phyloP scores from a whole-genome alignment of 2,329 filamentous ascomycete genomes.

The Diaporthe citriasiana region DNA sequence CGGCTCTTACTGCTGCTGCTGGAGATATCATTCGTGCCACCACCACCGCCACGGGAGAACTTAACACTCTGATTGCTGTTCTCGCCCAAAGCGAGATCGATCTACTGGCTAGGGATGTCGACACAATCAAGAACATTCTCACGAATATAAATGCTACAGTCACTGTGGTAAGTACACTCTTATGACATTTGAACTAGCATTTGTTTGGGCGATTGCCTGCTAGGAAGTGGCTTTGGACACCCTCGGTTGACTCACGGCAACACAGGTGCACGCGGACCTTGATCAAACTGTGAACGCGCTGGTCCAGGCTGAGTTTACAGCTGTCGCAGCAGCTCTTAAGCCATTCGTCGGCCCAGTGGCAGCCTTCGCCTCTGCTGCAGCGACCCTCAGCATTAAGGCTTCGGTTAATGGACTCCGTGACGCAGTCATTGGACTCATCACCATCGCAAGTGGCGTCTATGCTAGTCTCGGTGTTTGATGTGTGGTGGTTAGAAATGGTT shows the following conservation, averaged over 20 bases:
- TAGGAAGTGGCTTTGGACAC: background rate
- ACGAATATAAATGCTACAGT: conserved; percentile 5
- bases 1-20: background rate
- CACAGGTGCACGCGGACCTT: conserved; percentile 9
- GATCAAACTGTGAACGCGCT: background rate
- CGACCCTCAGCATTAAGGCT: background rate
- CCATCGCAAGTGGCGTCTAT: background rate
- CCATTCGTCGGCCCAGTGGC: background rate
- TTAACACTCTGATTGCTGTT: background rate
- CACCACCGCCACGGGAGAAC: background rate
- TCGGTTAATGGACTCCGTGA: background rate
- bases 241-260: background rate
- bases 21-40: background rate
- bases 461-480: background rate
- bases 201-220: background rate
- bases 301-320: background rate
- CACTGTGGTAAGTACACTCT: background rate
- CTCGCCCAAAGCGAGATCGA: conserved; percentile 10
- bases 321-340: background rate
- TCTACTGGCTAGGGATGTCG: background rate
- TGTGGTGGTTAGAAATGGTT: background rate
- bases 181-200: background rate
- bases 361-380: conserved; percentile 1
- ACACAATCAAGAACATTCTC: background rate
- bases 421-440: background rate